These are phyloP conservation scores for Leishmania tropica DNA, from an alignment of 208 protist genomes.

Conservation along the genomic window DNA sequence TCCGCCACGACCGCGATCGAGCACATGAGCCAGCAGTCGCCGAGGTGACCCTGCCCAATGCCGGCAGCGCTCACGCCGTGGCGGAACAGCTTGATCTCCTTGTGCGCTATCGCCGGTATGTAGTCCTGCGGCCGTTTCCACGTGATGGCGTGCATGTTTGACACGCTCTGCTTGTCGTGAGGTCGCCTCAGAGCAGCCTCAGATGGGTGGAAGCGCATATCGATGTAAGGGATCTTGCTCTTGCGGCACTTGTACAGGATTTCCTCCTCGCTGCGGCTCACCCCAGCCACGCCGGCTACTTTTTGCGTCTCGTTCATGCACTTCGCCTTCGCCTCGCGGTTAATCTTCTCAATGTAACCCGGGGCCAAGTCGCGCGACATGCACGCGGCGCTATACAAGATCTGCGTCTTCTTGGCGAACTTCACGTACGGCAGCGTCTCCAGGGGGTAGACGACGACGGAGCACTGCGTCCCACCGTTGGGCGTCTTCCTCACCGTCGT, in stretches of 20 bases:
- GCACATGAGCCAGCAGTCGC: conserved; percentile 76
- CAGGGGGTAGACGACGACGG: conserved; percentile 51
- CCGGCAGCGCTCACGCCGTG: conserved; percentile 34
- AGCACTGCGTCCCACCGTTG: conserved; percentile 23
- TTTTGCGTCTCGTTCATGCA: conserved; percentile 23
- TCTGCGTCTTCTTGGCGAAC: conserved; percentile 30
- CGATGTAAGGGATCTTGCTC: conserved; percentile 50
- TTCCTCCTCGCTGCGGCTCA: conserved; percentile 33
- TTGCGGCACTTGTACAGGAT: conserved; percentile 48
- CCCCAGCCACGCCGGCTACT: conserved; percentile 21
- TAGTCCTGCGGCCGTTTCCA: conserved; percentile 67
- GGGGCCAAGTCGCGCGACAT: conserved; percentile 17
- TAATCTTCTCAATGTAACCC: conserved; percentile 32
- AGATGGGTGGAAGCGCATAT: conserved; percentile 49
- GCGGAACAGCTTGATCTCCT: conserved; percentile 42
- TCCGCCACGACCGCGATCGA: conserved; percentile 50
- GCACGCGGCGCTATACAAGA: conserved; percentile 26
- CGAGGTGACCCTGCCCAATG: conserved; percentile 61
- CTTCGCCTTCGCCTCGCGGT: conserved; percentile 26
- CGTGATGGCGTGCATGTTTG: conserved; percentile 30
- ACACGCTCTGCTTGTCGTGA: conserved; percentile 27
- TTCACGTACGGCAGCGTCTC: conserved; percentile 46
- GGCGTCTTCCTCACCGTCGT: conserved; percentile 22
- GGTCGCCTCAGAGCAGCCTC: conserved; percentile 42
- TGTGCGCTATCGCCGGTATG: conserved; percentile 35